These are phyloP conservation scores for Fusarium xyrophilum DNA, from an alignment of 2,329 filamentous ascomycete species.

Conservation along the genomic window DNA sequence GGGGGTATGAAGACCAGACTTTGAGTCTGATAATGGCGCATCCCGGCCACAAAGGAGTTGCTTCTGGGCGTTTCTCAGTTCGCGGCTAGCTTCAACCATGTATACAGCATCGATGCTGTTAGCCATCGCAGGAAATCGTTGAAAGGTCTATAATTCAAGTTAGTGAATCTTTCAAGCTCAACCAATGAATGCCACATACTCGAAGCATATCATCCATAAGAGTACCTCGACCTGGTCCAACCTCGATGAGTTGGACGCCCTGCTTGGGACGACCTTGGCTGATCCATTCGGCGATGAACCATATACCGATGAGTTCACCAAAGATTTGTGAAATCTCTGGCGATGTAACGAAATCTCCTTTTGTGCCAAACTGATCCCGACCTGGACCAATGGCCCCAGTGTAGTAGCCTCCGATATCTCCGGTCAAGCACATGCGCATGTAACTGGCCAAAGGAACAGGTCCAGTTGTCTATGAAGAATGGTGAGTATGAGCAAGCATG, in stretches of 20 bases:
- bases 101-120: slow-evolving; percentile 85
- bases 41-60: slow-evolving; percentile 79
- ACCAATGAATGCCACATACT: slow-evolving; percentile 57
- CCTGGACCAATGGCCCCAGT: slow-evolving; percentile 73
- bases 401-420: slow-evolving; percentile 91
- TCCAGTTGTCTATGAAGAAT: slow-evolving; percentile 67
- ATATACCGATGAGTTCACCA: slow-evolving; percentile 91
- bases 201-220: slow-evolving; percentile 96
- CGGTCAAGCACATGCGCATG: slow-evolving; percentile 98
- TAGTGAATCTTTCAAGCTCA: neutral
- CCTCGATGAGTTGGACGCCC: slow-evolving; percentile 88
- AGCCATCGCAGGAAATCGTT: slow-evolving; percentile 79
- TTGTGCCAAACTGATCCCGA: slow-evolving; percentile 87
- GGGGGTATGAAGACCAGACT: slow-evolving; percentile 74
- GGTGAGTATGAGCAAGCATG: neutral
- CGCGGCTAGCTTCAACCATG: slow-evolving; percentile 89
- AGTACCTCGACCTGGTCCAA: slow-evolving; percentile 92
- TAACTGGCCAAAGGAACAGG: slow-evolving; percentile 91
- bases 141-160: slow-evolving; percentile 69
- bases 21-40: slow-evolving; percentile 70
- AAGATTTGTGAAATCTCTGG: slow-evolving; percentile 98
- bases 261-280: slow-evolving; percentile 77
- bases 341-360: slow-evolving; percentile 95
- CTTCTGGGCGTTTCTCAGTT: slow-evolving; percentile 79
- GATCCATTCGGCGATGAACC: slow-evolving; percentile 97